A percentile compares a stretch with the other conserved stretches of the same genome.
Conservation (phyloP, 371 early-diverging fungal species). For the Mucor piriformis region DNA sequence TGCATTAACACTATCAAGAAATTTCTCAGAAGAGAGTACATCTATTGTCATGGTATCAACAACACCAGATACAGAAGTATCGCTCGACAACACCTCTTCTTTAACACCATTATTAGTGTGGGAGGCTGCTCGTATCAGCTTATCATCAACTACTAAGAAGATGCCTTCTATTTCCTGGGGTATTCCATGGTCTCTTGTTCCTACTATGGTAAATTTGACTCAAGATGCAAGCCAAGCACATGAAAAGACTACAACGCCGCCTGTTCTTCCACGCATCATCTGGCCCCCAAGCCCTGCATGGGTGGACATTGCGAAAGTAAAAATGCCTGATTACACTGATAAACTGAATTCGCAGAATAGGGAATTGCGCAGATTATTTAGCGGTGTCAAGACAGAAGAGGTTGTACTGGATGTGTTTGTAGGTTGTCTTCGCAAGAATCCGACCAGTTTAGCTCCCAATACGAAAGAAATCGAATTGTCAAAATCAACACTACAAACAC, state of each 20-base stretch:
- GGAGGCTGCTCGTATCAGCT: slow-evolving; percentile 21
- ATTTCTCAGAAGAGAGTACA: slow-evolving; percentile 1
- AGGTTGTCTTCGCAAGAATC: slow-evolving; percentile 19
- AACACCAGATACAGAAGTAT: slow-evolving; percentile 13
- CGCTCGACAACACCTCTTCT: slow-evolving; percentile 23
- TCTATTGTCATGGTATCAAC: slow-evolving; percentile 28
- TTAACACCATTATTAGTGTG: slow-evolving; percentile 34
- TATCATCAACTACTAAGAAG: background rate
- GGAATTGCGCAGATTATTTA: slow-evolving; percentile 39
- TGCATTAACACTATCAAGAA: background rate
- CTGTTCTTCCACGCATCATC: slow-evolving; percentile 1
- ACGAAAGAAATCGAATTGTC: slow-evolving; percentile 1
- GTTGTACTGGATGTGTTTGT: slow-evolving; percentile 39
- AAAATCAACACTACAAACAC: background rate
- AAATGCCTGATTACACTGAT: slow-evolving; percentile 23
- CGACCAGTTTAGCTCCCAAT: background rate
- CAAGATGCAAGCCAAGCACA: background rate
- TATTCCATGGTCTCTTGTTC: slow-evolving; percentile 39
- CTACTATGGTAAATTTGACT: slow-evolving; percentile 20
- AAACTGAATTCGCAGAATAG: slow-evolving; percentile 30
- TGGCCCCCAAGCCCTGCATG: slow-evolving; percentile 23
- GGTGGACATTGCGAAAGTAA: slow-evolving; percentile 10
- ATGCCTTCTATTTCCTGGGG: slow-evolving; percentile 33
- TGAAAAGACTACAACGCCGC: slow-evolving; percentile 1
- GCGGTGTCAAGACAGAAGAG: slow-evolving; percentile 37